phyloP scores from a whole-genome alignment of 1,284 basidiomycete species.

The Fomitopsis pinicola region DNA sequence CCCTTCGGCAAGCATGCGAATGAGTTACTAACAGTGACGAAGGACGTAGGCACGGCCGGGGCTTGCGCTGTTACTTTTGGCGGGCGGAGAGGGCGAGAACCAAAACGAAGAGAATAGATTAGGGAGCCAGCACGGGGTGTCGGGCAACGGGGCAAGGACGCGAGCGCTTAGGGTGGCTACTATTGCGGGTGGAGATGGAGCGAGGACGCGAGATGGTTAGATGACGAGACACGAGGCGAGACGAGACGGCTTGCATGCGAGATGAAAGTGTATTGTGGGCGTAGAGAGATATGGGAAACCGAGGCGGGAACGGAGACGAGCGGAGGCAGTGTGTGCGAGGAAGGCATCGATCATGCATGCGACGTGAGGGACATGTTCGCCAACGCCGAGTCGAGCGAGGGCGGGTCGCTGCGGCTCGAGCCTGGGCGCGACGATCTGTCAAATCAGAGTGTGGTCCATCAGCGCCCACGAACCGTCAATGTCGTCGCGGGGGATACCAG shows the following conservation, averaged over 20 bases:
- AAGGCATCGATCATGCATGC: conserved; percentile 5
- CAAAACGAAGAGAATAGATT: conserved; percentile 1
- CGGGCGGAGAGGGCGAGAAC: not conserved
- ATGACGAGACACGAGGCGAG: not conserved
- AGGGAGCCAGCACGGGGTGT: not conserved
- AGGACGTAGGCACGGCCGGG: not conserved
- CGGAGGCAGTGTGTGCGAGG: not conserved
- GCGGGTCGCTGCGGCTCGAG: conserved; percentile 34
- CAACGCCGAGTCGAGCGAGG: conserved; percentile 24
- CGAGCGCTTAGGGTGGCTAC: not conserved
- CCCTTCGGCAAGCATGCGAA: not conserved
- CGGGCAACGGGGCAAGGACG: not conserved
- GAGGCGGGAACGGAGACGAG: not conserved
- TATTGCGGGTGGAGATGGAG: conserved; percentile 2
- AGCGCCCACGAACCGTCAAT: not conserved
- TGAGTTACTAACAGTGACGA: conserved; percentile 1
- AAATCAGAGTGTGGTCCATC: conserved; percentile 2
- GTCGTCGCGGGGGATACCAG: not conserved
- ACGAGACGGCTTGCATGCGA: not conserved
- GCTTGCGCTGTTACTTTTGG: conserved; percentile 3
- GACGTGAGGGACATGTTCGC: conserved; percentile 17
- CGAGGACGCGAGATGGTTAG: not conserved
- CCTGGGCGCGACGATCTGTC: conserved; percentile 33
- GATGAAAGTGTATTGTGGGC: not conserved
- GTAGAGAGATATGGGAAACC: not conserved